Conservation (phyloP, 768 basidiomycete genomes). For the Mycena floridula region DNA sequence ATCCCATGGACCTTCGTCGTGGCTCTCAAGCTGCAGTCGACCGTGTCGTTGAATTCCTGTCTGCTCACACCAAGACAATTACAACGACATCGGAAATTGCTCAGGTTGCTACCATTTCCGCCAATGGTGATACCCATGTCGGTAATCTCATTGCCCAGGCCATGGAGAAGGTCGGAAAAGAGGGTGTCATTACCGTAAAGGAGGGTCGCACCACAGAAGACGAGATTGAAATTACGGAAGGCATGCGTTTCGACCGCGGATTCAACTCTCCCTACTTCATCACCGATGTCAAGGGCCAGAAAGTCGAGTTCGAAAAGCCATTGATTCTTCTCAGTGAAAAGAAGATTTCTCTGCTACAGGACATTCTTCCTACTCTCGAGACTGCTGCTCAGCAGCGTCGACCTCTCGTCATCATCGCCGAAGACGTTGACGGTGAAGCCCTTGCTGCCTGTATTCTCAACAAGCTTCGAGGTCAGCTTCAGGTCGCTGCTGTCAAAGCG, state of each 20-base stretch:
- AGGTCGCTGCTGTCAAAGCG: slow-evolving; percentile 92
- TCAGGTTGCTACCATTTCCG: slow-evolving; percentile 95
- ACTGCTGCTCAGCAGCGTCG: slow-evolving; percentile 74
- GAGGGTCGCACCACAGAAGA: slow-evolving; percentile 98
- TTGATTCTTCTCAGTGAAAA: slow-evolving; percentile 91
- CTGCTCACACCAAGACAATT: slow-evolving; percentile 85
- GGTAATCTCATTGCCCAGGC: slow-evolving; percentile 95
- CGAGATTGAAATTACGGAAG: slow-evolving; percentile 98
- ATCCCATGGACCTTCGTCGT: slow-evolving; percentile 99
- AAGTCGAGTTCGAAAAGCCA: slow-evolving; percentile 96
- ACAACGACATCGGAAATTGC: slow-evolving; percentile 98
- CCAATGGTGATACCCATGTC: slow-evolving; percentile 78
- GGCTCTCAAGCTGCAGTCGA: slow-evolving; percentile 96
- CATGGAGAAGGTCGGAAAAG: slow-evolving; percentile 99
- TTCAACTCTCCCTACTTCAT: slow-evolving; percentile 98
- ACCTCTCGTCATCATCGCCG: slow-evolving; percentile 93
- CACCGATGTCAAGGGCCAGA: slow-evolving; percentile 95
- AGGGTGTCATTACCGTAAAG: slow-evolving; percentile 99
- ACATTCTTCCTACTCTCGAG: slow-evolving; percentile 91
- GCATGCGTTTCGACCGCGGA: slow-evolving; percentile 99
- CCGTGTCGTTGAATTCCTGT: slow-evolving; percentile 87
- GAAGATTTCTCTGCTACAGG: slow-evolving; percentile 93
- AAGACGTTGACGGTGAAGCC: slow-evolving; percentile 97
- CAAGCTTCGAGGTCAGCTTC: slow-evolving; percentile 97
- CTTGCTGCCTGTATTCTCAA: slow-evolving; percentile 97